phyloP scores from a whole-genome alignment of 192 early-diverging fungal genomes.

The Spizellomyces sp. region DNA sequence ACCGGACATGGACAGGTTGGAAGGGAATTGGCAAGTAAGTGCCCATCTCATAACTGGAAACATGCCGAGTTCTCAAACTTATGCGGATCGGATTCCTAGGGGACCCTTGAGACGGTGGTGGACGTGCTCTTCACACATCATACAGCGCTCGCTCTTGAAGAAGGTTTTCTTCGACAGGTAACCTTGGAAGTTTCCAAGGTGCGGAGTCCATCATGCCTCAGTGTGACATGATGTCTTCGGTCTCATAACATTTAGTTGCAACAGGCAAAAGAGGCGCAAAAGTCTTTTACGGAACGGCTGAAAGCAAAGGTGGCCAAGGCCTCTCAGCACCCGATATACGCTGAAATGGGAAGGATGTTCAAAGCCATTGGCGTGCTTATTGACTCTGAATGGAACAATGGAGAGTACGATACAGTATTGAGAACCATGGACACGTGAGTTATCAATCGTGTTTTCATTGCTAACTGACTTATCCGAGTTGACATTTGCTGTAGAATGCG shows the following conservation, averaged over 20 bases:
- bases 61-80: neutral
- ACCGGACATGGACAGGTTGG: neutral
- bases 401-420: conserved; percentile 3
- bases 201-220: no score
- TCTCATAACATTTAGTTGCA: no score
- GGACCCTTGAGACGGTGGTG: no score
- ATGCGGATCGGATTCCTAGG: neutral
- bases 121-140: no score
- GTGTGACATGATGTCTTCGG: no score
- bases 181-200: no score
- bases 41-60: neutral
- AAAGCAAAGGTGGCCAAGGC: conserved; percentile 8
- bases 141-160: no score
- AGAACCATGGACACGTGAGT: neutral
- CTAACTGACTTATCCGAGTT: neutral
- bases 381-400: neutral
- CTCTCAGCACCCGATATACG: conserved; percentile 9
- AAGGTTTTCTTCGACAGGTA: no score
- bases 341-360: conserved; percentile 11
- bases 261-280: neutral
- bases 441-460: no score
- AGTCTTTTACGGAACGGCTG: neutral
- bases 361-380: neutral
- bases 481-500: neutral
- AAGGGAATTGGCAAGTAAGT: neutral